Percentiles rank a stretch among this genome's conserved stretches.
Conservation (phyloP, 2,329 filamentous ascomycete genomes). For the Aspergillus bombycis region DNA sequence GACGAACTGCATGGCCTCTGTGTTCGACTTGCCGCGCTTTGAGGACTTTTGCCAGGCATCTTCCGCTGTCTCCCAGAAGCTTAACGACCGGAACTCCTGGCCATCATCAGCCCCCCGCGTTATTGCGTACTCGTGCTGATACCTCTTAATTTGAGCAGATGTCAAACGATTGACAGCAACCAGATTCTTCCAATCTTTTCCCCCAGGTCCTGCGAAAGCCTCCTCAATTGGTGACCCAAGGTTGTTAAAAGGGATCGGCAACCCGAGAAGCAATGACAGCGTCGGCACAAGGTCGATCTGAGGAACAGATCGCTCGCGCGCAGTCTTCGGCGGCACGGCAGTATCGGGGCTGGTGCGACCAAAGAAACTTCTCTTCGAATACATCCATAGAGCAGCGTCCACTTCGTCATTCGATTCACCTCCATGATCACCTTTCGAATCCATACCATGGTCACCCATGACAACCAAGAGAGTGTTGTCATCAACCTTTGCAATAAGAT, state of each 20-base stretch:
- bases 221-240: slow-evolving; percentile 91
- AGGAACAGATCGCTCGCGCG: slow-evolving; percentile 71
- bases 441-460: slow-evolving; percentile 99
- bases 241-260: slow-evolving; percentile 96
- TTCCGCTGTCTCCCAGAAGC: slow-evolving; percentile 64
- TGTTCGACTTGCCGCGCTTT: slow-evolving; percentile 42
- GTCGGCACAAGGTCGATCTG: slow-evolving; percentile 98
- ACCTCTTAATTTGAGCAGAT: slow-evolving; percentile 83
- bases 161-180: slow-evolving; percentile 76
- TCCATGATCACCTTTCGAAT: slow-evolving; percentile 95
- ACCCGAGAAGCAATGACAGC: slow-evolving; percentile 79
- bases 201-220: slow-evolving; percentile 75
- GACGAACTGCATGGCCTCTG: slow-evolving; percentile 44
- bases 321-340: slow-evolving; percentile 62
- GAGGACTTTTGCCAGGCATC: slow-evolving; percentile 53
- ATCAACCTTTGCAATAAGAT: slow-evolving; percentile 73
- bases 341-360: slow-evolving; percentile 70
- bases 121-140: slow-evolving; percentile 79
- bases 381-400: slow-evolving; percentile 97
- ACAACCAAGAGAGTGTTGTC: slow-evolving; percentile 87
- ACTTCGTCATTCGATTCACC: slow-evolving; percentile 97
- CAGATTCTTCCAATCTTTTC: slow-evolving; percentile 74
- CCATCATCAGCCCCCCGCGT: slow-evolving; percentile 70
- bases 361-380: slow-evolving; percentile 84
- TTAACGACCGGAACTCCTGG: slow-evolving; percentile 57